Percentiles rank a stretch among this genome's conserved stretches.
phyloP scores from a whole-genome alignment of 2,329 filamentous ascomycete genomes.

The Diaporthe caulivora region DNA sequence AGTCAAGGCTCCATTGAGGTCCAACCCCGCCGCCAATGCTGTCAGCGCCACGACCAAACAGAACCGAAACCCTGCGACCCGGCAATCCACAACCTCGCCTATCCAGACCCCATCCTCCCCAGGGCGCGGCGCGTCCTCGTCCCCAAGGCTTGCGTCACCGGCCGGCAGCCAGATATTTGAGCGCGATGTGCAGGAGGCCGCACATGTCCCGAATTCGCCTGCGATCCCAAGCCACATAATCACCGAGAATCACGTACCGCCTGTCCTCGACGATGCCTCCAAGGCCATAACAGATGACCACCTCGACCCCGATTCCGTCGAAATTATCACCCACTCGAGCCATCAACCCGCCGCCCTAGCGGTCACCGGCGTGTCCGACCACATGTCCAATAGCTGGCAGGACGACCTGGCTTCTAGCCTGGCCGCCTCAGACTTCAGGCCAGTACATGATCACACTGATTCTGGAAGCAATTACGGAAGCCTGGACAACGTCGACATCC shows the following conservation, averaged over 20 bases:
- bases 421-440: constrained; percentile 59
- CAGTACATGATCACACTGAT: constrained; percentile 61
- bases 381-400: constrained; percentile 45
- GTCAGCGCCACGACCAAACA: constrained; percentile 42
- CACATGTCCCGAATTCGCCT: constrained; percentile 78
- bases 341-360: constrained; percentile 83
- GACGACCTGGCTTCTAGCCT: constrained; percentile 44
- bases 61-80: constrained; percentile 50
- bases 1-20: constrained; percentile 49
- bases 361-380: constrained; percentile 61
- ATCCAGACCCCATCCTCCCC: constrained; percentile 72
- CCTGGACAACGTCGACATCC: constrained; percentile 79
- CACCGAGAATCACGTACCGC: constrained; percentile 93
- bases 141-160: constrained; percentile 82
- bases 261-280: constrained; percentile 90
- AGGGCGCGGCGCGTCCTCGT: constrained; percentile 74
- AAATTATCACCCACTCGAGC: constrained; percentile 88
- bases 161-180: constrained; percentile 89
- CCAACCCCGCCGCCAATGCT: constrained; percentile 50
- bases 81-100: constrained; percentile 50
- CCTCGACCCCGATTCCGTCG: constrained; percentile 88
- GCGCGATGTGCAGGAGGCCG: constrained; percentile 89
- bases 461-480: constrained; percentile 79
- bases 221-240: constrained; percentile 95
- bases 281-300: constrained; percentile 90